phyloP scores from a whole-genome alignment of 2,329 filamentous ascomycete species.

The Truncatella angustata region DNA sequence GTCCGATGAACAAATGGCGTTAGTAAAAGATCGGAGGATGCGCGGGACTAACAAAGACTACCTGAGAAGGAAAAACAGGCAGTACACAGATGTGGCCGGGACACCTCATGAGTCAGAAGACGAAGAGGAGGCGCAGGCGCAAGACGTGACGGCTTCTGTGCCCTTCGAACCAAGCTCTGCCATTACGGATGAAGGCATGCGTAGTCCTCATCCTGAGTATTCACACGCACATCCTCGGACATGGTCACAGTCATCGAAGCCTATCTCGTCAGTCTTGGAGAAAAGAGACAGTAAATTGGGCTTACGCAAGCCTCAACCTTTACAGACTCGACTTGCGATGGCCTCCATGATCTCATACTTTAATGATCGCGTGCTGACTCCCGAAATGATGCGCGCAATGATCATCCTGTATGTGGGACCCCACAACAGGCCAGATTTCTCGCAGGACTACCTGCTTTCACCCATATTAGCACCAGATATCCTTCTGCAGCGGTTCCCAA shows the following conservation, averaged over 20 bases:
- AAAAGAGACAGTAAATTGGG: conserved; percentile 19
- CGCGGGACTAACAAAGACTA: conserved; percentile 77
- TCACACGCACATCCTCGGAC: conserved; percentile 45
- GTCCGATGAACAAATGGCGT: conserved; percentile 94
- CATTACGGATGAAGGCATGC: conserved; percentile 15
- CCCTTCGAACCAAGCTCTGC: conserved; percentile 12
- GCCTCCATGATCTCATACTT: conserved; percentile 98
- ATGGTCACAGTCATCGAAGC: conserved; percentile 28
- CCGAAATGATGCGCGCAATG: conserved; percentile 99
- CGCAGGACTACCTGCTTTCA: conserved; percentile 84
- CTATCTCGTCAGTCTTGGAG: conserved; percentile 16
- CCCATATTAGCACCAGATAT: conserved; percentile 86
- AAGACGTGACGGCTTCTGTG: conserved; percentile 21
- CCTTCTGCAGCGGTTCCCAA: conserved; percentile 83
- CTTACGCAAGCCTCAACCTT: conserved; percentile 54
- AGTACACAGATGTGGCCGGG: conserved; percentile 80
- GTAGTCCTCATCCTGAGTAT: conserved; percentile 46
- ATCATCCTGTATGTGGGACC: conserved; percentile 96
- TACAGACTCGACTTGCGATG: conserved; percentile 86
- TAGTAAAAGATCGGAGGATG: conserved; percentile 81
- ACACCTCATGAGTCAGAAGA: conserved; percentile 82
- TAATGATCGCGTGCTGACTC: conserved; percentile 89
- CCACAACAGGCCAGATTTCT: conserved; percentile 89
- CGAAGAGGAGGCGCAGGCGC: conserved; percentile 51
- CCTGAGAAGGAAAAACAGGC: conserved; percentile 79